Conservation (phyloP, 768 basidiomycete species). For the Mycena kentingensis region DNA sequence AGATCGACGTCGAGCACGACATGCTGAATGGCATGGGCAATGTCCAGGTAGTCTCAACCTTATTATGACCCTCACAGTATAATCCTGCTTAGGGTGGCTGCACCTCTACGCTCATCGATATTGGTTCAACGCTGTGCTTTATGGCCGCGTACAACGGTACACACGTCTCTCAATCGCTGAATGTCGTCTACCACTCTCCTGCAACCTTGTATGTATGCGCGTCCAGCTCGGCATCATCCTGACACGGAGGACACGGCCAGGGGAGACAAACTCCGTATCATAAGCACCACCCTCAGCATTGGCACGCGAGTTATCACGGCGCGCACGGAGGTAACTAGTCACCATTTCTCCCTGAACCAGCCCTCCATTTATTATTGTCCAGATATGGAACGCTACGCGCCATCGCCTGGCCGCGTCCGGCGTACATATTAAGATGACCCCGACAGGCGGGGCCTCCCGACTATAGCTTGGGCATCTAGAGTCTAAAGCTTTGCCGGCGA, state of each 20-base stretch:
- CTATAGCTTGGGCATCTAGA: too few relatives aligned
- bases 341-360: not conserved
- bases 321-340: conserved; percentile 46
- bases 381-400: conserved; percentile 61
- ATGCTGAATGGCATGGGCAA: conserved; percentile 54
- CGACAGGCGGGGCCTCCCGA: too few relatives aligned
- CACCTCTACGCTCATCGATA: conserved; percentile 20
- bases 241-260: conserved; percentile 27
- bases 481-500: conserved; percentile 3
- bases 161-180: conserved; percentile 54
- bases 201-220: conserved; percentile 42
- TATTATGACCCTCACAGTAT: conserved; percentile 40
- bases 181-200: conserved; percentile 59
- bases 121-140: conserved; percentile 54
- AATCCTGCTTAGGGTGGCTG: not conserved
- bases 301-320: conserved; percentile 51
- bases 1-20: conserved; percentile 30
- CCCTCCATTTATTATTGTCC: not conserved
- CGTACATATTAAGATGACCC: conserved; percentile 60
- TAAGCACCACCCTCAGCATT: conserved; percentile 52
- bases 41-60: conserved; percentile 56
- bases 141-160: conserved; percentile 23
- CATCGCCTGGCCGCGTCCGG: conserved; percentile 57
- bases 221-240: not conserved
- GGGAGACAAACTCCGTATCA: conserved; percentile 51